These are phyloP conservation scores for Emergomyces orientalis DNA, from an alignment of 2,329 filamentous ascomycete genomes.

Conservation along the genomic window DNA sequence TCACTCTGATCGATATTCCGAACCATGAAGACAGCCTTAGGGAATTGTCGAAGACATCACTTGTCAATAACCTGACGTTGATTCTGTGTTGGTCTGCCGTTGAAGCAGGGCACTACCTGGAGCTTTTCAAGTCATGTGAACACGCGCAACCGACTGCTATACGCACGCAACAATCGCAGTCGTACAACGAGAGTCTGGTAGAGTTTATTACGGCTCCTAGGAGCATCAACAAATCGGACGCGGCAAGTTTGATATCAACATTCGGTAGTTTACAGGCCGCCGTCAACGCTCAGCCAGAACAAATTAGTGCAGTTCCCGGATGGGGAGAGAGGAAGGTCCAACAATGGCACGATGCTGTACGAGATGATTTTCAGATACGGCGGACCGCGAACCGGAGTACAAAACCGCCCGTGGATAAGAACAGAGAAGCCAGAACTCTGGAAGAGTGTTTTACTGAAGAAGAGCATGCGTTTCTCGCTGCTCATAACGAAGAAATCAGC, in stretches of 20 bases:
- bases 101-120: conserved; percentile 87
- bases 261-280: conserved; percentile 85
- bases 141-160: conserved; percentile 75
- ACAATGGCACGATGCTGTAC: conserved; percentile 69
- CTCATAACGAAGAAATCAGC: conserved; percentile 18
- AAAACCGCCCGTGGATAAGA: conserved; percentile 14
- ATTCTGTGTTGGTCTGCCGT: conserved; percentile 90
- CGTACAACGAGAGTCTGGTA: conserved; percentile 76
- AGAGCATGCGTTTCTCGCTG: conserved; percentile 22
- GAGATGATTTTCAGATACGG: conserved; percentile 73
- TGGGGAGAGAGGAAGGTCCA: conserved; percentile 96
- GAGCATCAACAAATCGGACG: conserved; percentile 89
- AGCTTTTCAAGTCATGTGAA: conserved; percentile 91
- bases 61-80: conserved; percentile 87
- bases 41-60: conserved; percentile 82
- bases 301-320: conserved; percentile 72
- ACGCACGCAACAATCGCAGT: conserved; percentile 70
- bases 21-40: conserved; percentile 86
- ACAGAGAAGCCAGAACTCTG: conserved; percentile 7
- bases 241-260: conserved; percentile 76
- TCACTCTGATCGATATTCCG: conserved; percentile 88
- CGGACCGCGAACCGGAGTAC: conserved; percentile 54
- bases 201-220: conserved; percentile 89
- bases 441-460: conserved; percentile 16
- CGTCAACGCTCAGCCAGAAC: conserved; percentile 78